phyloP scores from a whole-genome alignment of 2,329 filamentous ascomycete genomes.

The Hawksworthiomyces lignivorus region DNA sequence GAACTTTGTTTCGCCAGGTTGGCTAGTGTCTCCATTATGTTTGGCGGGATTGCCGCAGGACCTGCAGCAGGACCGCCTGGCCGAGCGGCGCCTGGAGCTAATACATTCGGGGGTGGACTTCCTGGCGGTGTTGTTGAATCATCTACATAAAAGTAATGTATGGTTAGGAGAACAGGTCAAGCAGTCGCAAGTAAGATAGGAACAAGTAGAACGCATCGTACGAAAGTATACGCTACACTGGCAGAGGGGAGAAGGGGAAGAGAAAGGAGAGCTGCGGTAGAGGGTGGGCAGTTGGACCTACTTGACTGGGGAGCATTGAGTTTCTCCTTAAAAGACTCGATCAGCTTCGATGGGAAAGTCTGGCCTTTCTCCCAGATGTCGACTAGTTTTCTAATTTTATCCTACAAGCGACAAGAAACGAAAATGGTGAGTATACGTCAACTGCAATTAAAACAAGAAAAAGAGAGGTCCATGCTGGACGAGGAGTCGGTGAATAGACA shows the following conservation, averaged over 20 bases:
- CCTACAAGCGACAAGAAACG: conserved; percentile 49
- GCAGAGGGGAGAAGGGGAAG: conserved; percentile 4
- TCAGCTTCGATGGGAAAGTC: conserved; percentile 77
- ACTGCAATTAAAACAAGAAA: too few species aligned
- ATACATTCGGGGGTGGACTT: conserved; percentile 43
- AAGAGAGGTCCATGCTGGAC: too few species aligned
- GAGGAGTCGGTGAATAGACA: too few species aligned
- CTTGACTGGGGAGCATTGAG: conserved; percentile 55
- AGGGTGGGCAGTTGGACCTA: conserved; percentile 41
- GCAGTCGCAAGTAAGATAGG: too few species aligned
- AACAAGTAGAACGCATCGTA: too few species aligned
- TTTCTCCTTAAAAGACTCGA: conserved; percentile 76
- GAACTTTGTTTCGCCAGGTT: conserved; percentile 73
- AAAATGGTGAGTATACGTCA: conserved; percentile 30
- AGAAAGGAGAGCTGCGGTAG: conserved; percentile 6
- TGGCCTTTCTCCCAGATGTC: conserved; percentile 97
- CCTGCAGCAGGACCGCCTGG: conserved; percentile 28
- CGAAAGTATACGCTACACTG: too few species aligned
- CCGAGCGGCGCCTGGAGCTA: conserved; percentile 22
- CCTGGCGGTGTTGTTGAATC: conserved; percentile 65
- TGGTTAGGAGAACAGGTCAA: not conserved
- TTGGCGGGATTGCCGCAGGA: conserved; percentile 34
- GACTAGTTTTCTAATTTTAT: conserved; percentile 90
- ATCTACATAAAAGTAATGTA: conserved; percentile 37
- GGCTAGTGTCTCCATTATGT: conserved; percentile 71